A percentile compares a stretch with the other conserved stretches of the same genome.
These are phyloP conservation scores for Platismatia glauca DNA, from an alignment of 495 filamentous ascomycete species.

Conservation along the genomic window DNA sequence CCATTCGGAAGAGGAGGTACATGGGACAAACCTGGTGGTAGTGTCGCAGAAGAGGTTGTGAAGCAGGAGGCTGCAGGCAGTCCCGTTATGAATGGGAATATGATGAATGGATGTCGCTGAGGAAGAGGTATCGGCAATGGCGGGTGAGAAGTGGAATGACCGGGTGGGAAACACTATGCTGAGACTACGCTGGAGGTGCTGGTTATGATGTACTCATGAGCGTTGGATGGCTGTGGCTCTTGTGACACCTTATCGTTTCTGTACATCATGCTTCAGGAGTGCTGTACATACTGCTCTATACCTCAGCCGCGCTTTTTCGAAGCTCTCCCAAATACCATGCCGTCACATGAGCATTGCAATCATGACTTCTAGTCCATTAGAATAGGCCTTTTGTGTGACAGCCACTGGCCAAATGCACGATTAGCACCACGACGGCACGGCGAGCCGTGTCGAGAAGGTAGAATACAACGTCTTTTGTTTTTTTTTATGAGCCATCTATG, in stretches of 20 bases:
- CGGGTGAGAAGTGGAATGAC: neutral
- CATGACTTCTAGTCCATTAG: neutral
- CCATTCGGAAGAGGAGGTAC: conserved; percentile 15
- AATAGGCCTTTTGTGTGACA: too few species aligned
- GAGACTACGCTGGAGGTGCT: neutral
- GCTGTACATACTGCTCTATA: conserved; percentile 14
- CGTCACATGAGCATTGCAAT: too few species aligned
- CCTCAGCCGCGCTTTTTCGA: neutral
- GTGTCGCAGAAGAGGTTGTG: conserved; percentile 7
- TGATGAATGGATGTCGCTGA: conserved; percentile 16
- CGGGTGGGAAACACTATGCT: neutral
- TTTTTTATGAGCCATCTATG: conserved; percentile 1
- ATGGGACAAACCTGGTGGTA: conserved; percentile 7
- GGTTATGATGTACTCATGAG: neutral
- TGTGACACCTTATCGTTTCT: neutral
- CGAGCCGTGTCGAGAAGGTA: neutral
- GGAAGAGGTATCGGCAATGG: neutral
- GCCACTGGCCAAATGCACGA: neutral
- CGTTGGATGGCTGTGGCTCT: conserved; percentile 13
- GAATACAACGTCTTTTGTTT: neutral
- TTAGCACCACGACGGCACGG: too few species aligned
- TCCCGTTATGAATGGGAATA: conserved; percentile 15
- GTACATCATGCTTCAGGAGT: neutral
- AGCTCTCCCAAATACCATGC: neutral
- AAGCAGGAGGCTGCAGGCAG: conserved; percentile 13